Evolutionary conservation across 2,329 filamentous ascomycete species (phyloP).

Genomic region (Penicillium olsonii): DNA sequence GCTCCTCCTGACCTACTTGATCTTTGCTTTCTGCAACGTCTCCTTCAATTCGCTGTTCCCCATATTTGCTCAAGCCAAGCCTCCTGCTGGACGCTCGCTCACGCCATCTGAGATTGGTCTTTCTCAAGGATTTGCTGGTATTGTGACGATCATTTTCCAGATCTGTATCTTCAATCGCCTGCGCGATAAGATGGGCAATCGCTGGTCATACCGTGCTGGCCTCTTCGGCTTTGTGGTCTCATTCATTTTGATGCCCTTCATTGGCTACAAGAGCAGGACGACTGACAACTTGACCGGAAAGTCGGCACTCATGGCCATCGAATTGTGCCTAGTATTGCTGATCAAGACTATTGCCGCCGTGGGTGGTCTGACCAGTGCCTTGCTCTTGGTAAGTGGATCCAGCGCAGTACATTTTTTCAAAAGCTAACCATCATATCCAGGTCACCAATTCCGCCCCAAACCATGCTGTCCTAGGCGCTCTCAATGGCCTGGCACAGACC

Average conservation of each 20-base stretch:
- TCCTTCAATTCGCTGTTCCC: conserved; percentile 95
- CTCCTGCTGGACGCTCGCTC: conserved; percentile 75
- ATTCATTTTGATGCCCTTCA: conserved; percentile 85
- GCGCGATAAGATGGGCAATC: conserved; percentile 78
- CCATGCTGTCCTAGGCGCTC: conserved; percentile 78
- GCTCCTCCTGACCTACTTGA: conserved; percentile 80
- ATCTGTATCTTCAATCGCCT: conserved; percentile 79
- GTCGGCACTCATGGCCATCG: conserved; percentile 71
- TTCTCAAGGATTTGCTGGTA: conserved; percentile 78
- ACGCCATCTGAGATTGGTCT: conserved; percentile 80
- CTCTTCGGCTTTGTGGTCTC: conserved; percentile 78
- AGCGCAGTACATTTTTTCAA: not conserved
- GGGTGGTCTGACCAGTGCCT: conserved; percentile 83
- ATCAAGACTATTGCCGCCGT: conserved; percentile 90
- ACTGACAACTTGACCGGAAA: conserved; percentile 63
- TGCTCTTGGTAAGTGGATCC: conserved; percentile 69
- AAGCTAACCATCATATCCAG: conserved; percentile 44
- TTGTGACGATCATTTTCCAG: conserved; percentile 87
- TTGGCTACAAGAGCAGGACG: conserved; percentile 70
- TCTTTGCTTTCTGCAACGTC: conserved; percentile 92
- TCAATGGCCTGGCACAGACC: conserved; percentile 93
- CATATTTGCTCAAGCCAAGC: conserved; percentile 76
- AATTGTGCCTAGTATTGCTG: conserved; percentile 78
- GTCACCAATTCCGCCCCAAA: conserved; percentile 93
- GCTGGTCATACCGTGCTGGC: conserved; percentile 77